A percentile compares a stretch with the other conserved stretches of the same genome.
phyloP scores from a whole-genome alignment of 768 basidiomycete species.

The Pleurotus tuoliensis region DNA sequence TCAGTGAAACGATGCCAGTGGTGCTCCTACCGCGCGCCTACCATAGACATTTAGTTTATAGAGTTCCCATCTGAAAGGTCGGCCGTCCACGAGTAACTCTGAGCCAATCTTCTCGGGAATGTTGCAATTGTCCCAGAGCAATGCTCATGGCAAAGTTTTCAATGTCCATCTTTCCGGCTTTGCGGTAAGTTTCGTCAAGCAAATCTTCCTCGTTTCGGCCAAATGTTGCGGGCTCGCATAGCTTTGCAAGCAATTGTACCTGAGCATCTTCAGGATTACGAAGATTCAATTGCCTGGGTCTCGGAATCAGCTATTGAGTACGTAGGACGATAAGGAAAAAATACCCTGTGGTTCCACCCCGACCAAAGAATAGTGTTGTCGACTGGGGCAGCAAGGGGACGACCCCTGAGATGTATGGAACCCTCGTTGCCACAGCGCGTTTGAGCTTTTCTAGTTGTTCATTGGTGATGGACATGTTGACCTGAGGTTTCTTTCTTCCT shows the following conservation, averaged over 20 bases:
- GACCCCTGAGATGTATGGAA: slow-evolving; percentile 6
- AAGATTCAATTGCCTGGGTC: background rate
- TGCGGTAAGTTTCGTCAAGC: background rate
- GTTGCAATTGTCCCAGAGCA: slow-evolving; percentile 18
- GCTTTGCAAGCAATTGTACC: background rate
- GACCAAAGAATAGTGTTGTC: background rate
- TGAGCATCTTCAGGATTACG: background rate
- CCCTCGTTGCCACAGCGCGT: background rate
- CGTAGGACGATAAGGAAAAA: background rate
- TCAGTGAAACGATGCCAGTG: too few species aligned
- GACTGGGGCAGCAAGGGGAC: background rate
- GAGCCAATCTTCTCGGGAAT: slow-evolving; percentile 22
- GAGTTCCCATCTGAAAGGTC: slow-evolving; percentile 26
- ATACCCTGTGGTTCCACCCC: background rate
- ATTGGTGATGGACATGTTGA: background rate
- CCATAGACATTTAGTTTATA: slow-evolving; percentile 46
- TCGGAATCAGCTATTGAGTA: background rate
- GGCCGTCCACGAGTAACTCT: slow-evolving; percentile 15
- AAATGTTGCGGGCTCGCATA: background rate
- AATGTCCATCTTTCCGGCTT: background rate
- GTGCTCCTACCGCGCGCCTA: slow-evolving; percentile 11
- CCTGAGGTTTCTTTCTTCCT: too few species aligned
- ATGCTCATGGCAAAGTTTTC: slow-evolving; percentile 26
- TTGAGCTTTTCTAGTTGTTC: background rate
- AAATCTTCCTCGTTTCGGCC: background rate